Conservation (phyloP, 2,329 filamentous ascomycete species). For the Fusarium nodosum region DNA sequence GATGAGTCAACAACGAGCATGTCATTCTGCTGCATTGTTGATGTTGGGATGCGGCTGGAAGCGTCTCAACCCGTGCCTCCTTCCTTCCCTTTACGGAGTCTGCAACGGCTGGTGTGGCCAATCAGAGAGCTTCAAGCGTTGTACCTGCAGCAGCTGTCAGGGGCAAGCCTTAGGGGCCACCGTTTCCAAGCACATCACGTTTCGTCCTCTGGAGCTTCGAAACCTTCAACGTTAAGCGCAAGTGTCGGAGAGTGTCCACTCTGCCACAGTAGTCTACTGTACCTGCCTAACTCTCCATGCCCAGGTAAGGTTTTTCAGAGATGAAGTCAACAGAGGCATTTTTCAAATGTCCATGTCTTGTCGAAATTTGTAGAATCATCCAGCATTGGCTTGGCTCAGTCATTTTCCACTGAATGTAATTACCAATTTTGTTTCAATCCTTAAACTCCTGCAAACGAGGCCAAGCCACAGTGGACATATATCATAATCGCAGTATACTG, state of each 20-base stretch:
- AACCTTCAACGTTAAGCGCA: constrained; percentile 34
- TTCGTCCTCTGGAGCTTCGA: constrained; percentile 45
- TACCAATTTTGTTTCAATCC: constrained; percentile 21
- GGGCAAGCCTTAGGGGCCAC: constrained; percentile 18
- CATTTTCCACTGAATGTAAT: background rate
- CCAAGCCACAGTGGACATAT: constrained; percentile 12
- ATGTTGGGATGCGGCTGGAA: constrained; percentile 41
- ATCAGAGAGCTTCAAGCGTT: constrained; percentile 20
- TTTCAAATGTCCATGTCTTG: constrained; percentile 13
- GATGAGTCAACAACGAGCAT: constrained; percentile 25
- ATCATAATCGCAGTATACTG: constrained; percentile 5
- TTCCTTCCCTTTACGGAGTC: constrained; percentile 31
- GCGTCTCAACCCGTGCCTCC: constrained; percentile 40
- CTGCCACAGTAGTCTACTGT: constrained; percentile 23
- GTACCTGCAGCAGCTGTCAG: constrained; percentile 30
- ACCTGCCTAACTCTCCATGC: no score
- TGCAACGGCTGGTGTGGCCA: constrained; percentile 33
- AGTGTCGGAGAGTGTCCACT: constrained; percentile 35
- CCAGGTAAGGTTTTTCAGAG: no score
- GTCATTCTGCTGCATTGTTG: constrained; percentile 23
- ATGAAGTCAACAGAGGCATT: background rate
- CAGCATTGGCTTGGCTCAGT: constrained; percentile 3
- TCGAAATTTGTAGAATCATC: background rate
- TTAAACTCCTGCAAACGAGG: constrained; percentile 2
- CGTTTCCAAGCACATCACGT: constrained; percentile 40